A percentile compares a stretch with the other conserved stretches of the same genome.
Conservation (phyloP, 192 early-diverging fungal genomes). For the Dimargaris verticillata region DNA sequence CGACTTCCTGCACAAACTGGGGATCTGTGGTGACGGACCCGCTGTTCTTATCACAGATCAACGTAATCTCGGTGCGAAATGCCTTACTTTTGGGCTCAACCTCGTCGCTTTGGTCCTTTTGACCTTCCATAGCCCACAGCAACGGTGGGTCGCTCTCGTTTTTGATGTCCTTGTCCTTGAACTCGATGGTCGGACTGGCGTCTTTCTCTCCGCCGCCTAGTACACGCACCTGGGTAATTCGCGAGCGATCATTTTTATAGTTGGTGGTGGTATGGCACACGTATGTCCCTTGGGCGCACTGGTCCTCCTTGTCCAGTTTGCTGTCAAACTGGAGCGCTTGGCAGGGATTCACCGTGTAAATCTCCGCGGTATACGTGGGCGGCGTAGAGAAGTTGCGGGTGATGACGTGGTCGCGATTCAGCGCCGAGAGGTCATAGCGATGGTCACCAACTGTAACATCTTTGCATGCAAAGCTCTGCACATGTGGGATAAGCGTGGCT, state of each 20-base stretch:
- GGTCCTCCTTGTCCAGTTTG: slow-evolving; percentile 21
- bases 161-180: slow-evolving; percentile 2
- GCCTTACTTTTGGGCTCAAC: too few relatives aligned
- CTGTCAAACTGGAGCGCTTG: slow-evolving; percentile 16
- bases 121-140: slow-evolving; percentile 24
- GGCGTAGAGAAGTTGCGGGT: slow-evolving; percentile 22
- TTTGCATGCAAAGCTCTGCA: background rate
- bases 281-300: slow-evolving; percentile 23
- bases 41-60: slow-evolving; percentile 20
- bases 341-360: slow-evolving; percentile 26
- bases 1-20: slow-evolving; percentile 13
- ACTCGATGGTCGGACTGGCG: slow-evolving; percentile 17
- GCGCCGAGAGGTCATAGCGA: slow-evolving; percentile 1
- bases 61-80: slow-evolving; percentile 23
- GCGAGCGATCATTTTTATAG: slow-evolving; percentile 21
- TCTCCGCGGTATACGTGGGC: slow-evolving; percentile 20
- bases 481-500: too few relatives aligned
- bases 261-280: slow-evolving; percentile 24
- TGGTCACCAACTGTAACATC: background rate
- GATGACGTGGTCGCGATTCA: slow-evolving; percentile 12
- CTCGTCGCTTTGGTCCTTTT: slow-evolving; percentile 14
- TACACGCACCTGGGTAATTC: slow-evolving; percentile 19
- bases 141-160: slow-evolving; percentile 13
- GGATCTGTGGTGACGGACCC: slow-evolving; percentile 19
- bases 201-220: slow-evolving; percentile 16